Evolutionary conservation across 169 alveolate species (phyloP).

Genomic region (Babesia ovis): DNA sequence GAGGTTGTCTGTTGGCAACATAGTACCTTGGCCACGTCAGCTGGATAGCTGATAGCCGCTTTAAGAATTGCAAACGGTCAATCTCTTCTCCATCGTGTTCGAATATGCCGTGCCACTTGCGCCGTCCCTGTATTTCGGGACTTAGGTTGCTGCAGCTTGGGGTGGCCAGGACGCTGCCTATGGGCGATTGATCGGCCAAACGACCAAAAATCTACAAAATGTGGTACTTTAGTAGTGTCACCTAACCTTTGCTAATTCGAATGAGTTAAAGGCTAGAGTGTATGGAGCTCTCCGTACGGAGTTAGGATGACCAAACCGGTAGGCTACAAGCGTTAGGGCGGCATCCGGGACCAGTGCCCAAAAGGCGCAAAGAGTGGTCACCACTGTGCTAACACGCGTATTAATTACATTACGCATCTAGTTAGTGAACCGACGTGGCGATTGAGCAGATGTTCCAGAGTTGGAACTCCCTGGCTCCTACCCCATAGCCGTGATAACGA

Average conservation of each 20-base stretch:
- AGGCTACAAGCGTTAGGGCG: not conserved
- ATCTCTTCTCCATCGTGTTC: slow-evolving; percentile 37
- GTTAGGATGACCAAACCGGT: not conserved
- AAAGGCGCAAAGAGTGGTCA: not conserved
- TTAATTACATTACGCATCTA: slow-evolving; percentile 6
- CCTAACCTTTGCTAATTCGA: slow-evolving; percentile 56
- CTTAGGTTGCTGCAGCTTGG: slow-evolving; percentile 7
- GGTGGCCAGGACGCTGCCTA: slow-evolving; percentile 61
- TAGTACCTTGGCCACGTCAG: slow-evolving; percentile 58
- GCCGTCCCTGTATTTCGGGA: not conserved
- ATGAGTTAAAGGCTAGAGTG: slow-evolving; percentile 24
- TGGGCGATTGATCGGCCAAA: slow-evolving; percentile 50
- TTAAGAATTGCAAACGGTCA: slow-evolving; percentile 10
- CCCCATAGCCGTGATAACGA: slow-evolving; percentile 30
- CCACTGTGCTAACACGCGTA: not conserved
- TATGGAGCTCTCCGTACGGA: not conserved
- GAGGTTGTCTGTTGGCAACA: slow-evolving; percentile 47
- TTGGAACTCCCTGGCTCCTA: slow-evolving; percentile 4
- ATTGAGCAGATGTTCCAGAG: too few relatives aligned
- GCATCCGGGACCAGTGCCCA: not conserved
- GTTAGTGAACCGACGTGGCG: too few relatives aligned
- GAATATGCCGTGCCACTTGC: slow-evolving; percentile 43
- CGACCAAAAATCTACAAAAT: slow-evolving; percentile 52
- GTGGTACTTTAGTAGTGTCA: not conserved
- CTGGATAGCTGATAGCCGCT: slow-evolving; percentile 26